Evolutionary conservation across 129 eudicot species (phyloP).

Genomic region (Dittrichia graveolens): DNA sequence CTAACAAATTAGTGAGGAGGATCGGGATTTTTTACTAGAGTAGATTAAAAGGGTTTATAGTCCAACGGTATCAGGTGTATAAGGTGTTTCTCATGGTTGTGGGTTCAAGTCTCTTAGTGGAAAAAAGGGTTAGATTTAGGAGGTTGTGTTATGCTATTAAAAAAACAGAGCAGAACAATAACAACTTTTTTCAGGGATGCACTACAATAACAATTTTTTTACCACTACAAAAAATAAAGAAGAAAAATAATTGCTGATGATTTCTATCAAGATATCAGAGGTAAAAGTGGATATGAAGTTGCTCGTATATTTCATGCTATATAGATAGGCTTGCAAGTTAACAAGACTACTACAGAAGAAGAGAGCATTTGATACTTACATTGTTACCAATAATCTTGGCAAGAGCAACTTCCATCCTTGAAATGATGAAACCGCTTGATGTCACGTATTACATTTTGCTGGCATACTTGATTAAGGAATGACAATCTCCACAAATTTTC

Average conservation of each 20-base stretch:
- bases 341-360: slow-evolving; percentile 12
- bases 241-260: background rate
- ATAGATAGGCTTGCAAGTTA: background rate
- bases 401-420: slow-evolving; percentile 50
- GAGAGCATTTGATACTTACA: slow-evolving; percentile 22
- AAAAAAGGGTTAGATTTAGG: no score
- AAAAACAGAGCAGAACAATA: background rate
- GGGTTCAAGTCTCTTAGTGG: no score
- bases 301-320: background rate
- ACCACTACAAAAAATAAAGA: background rate
- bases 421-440: slow-evolving; percentile 63
- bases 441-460: slow-evolving; percentile 54
- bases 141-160: no score
- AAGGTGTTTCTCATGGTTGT: no score
- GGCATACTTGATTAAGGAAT: slow-evolving; percentile 55
- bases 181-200: background rate
- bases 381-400: slow-evolving; percentile 57
- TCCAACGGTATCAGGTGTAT: no score
- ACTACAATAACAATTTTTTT: background rate
- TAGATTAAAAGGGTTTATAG: no score
- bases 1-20: background rate
- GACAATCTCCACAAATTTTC: slow-evolving; percentile 58
- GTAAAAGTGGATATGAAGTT: background rate
- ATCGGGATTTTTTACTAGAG: background rate
- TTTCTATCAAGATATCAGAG: background rate